phyloP scores from a whole-genome alignment of 805 yeast genomes.

The Saccharomycodes ludwigii region DNA sequence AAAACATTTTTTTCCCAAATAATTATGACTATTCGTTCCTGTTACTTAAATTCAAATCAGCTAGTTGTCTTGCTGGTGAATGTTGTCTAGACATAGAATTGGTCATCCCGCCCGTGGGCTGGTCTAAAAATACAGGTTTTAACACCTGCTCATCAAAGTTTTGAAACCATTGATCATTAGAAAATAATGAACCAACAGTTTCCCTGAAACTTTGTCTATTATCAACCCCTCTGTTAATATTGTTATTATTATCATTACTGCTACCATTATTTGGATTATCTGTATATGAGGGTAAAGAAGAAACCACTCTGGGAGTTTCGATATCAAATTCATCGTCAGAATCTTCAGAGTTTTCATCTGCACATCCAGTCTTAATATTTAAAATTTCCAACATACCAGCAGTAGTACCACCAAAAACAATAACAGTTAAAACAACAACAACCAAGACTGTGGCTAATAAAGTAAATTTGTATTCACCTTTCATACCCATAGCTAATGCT shows the following conservation, averaged over 20 bases:
- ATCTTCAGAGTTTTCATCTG: slow-evolving; percentile 53
- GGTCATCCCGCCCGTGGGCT: too few relatives aligned
- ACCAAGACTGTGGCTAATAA: slow-evolving; percentile 90
- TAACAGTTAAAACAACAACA: slow-evolving; percentile 92
- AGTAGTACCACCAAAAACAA: slow-evolving; percentile 95
- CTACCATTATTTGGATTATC: not conserved
- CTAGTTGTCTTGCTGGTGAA: too few relatives aligned
- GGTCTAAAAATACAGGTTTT: slow-evolving; percentile 81
- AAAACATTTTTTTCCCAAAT: too few relatives aligned
- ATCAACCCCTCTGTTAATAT: slow-evolving; percentile 8
- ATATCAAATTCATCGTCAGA: slow-evolving; percentile 94
- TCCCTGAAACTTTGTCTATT: slow-evolving; percentile 10
- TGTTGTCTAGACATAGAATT: too few relatives aligned
- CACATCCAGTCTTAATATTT: slow-evolving; percentile 84
- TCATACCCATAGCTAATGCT: slow-evolving; percentile 94
- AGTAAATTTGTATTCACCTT: slow-evolving; percentile 84
- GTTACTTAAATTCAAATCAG: too few relatives aligned
- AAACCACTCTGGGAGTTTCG: slow-evolving; percentile 42
- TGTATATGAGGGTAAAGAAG: slow-evolving; percentile 2
- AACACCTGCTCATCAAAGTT: slow-evolving; percentile 87
- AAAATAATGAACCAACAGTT: slow-evolving; percentile 16
- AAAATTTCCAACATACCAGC: slow-evolving; percentile 95
- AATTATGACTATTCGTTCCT: too few relatives aligned
- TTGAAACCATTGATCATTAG: slow-evolving; percentile 64
- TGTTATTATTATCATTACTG: slow-evolving; percentile 4